phyloP scores from a whole-genome alignment of 805 yeast species.

The Suhomyces emberorum region DNA sequence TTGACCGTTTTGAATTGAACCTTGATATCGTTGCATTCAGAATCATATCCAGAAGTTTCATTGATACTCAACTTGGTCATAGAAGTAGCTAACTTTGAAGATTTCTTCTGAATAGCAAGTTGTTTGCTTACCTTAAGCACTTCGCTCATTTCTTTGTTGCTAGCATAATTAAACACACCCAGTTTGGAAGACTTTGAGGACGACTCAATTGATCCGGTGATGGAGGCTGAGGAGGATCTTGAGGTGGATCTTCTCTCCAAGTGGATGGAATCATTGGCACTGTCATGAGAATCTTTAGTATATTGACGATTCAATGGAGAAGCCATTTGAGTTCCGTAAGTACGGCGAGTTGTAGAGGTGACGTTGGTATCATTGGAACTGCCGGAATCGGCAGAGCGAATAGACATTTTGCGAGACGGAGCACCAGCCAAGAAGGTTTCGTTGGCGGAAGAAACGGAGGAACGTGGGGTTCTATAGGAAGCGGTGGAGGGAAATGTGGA shows the following conservation, averaged over 20 bases:
- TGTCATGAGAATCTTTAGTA: neutral
- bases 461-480: constrained; percentile 1
- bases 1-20: constrained; percentile 4
- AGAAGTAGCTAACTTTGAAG: neutral
- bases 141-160: constrained; percentile 12
- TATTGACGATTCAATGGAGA: neutral
- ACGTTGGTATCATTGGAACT: constrained; percentile 4
- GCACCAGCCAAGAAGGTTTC: neutral
- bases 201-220: constrained; percentile 1
- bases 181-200: constrained; percentile 3
- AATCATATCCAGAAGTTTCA: constrained; percentile 4
- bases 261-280: neutral
- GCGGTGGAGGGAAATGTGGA: constrained; percentile 1
- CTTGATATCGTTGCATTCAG: constrained; percentile 1
- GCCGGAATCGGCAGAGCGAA: constrained; percentile 3
- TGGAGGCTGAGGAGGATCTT: neutral
- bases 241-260: neutral
- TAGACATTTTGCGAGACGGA: constrained; percentile 3
- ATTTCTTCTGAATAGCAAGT: neutral
- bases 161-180: constrained; percentile 8
- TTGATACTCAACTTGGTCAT: neutral
- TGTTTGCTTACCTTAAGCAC: constrained; percentile 12
- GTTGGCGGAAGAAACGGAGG: constrained; percentile 2
- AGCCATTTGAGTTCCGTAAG: neutral
- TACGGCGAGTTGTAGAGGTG: neutral